A percentile compares a stretch with the other conserved stretches of the same genome.
These are phyloP conservation scores for Pseudotulostoma volvatum DNA, from an alignment of 495 filamentous ascomycete genomes.

Conservation along the genomic window DNA sequence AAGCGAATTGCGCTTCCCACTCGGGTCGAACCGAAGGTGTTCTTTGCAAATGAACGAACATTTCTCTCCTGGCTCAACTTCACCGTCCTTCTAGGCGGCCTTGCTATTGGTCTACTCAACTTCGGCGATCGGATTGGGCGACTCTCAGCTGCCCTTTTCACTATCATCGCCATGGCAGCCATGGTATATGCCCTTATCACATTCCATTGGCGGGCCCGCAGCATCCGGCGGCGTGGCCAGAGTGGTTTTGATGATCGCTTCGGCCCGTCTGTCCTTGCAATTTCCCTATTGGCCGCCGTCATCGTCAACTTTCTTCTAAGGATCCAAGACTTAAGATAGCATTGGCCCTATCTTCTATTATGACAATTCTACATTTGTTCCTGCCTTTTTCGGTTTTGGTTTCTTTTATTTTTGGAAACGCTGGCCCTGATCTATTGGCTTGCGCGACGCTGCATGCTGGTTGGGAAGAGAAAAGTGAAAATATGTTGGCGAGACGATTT, in stretches of 20 bases:
- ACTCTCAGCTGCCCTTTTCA: slow-evolving; percentile 86
- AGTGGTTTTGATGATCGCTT: slow-evolving; percentile 92
- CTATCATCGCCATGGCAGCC: slow-evolving; percentile 79
- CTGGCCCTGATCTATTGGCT: too few species aligned
- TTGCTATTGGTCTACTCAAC: slow-evolving; percentile 92
- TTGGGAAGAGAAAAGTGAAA: too few species aligned
- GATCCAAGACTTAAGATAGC: slow-evolving; percentile 37
- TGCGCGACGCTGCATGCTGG: too few species aligned
- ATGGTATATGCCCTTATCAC: slow-evolving; percentile 93
- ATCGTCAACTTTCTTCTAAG: slow-evolving; percentile 88
- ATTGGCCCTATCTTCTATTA: slow-evolving; percentile 3
- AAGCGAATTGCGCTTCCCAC: slow-evolving; percentile 97
- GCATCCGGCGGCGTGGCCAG: slow-evolving; percentile 78
- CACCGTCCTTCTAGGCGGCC: slow-evolving; percentile 89
- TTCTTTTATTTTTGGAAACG: too few species aligned
- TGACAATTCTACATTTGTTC: too few species aligned
- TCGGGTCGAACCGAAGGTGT: slow-evolving; percentile 97
- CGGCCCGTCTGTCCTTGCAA: slow-evolving; percentile 75
- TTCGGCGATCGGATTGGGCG: slow-evolving; percentile 88
- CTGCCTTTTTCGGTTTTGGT: too few species aligned
- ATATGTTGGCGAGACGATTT: too few species aligned
- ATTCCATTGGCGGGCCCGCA: slow-evolving; percentile 92
- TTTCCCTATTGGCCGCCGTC: slow-evolving; percentile 70
- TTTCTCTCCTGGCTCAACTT: slow-evolving; percentile 99
- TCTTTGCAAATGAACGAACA: slow-evolving; percentile 99